Evolutionary conservation across 192 early-diverging fungal species (phyloP).

Genomic region (Linderina pennispora): DNA sequence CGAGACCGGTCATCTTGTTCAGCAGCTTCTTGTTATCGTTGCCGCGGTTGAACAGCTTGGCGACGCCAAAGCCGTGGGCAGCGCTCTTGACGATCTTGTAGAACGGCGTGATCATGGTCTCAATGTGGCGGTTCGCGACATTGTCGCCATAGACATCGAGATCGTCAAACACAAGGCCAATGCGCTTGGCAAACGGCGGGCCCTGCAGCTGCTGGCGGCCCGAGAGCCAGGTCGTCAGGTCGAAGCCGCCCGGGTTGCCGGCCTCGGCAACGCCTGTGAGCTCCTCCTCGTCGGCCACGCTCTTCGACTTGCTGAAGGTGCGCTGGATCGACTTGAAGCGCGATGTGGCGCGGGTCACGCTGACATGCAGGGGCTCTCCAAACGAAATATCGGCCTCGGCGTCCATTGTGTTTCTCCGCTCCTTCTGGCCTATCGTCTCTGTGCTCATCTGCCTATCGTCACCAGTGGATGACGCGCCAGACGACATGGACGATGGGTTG

Average conservation of each 20-base stretch:
- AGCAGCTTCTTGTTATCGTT: slow-evolving; percentile 44
- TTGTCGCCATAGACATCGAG: slow-evolving; percentile 31
- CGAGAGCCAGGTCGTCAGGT: slow-evolving; percentile 27
- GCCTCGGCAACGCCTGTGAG: slow-evolving; percentile 7
- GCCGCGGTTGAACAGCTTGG: not conserved
- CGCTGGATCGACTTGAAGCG: slow-evolving; percentile 39
- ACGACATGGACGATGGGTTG: no score
- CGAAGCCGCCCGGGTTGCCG: slow-evolving; percentile 19
- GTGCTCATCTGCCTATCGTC: no score
- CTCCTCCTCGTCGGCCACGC: slow-evolving; percentile 22
- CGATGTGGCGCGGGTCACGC: slow-evolving; percentile 23
- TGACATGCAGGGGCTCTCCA: slow-evolving; percentile 44
- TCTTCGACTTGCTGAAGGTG: slow-evolving; percentile 27
- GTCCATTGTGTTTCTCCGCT: no score
- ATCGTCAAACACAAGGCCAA: slow-evolving; percentile 38
- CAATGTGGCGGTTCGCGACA: slow-evolving; percentile 29
- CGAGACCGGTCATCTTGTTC: slow-evolving; percentile 54
- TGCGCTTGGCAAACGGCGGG: slow-evolving; percentile 39
- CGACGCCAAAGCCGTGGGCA: slow-evolving; percentile 19
- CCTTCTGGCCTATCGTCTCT: no score
- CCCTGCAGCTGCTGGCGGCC: slow-evolving; percentile 25
- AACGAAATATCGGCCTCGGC: no score
- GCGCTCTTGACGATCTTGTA: slow-evolving; percentile 20
- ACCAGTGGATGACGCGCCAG: no score
- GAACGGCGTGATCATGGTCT: slow-evolving; percentile 31